Evolutionary conservation across 768 basidiomycete species (phyloP), one percentile per base, ranked within the genome.

Genomic region (Kwoniella sp.): DNA sequence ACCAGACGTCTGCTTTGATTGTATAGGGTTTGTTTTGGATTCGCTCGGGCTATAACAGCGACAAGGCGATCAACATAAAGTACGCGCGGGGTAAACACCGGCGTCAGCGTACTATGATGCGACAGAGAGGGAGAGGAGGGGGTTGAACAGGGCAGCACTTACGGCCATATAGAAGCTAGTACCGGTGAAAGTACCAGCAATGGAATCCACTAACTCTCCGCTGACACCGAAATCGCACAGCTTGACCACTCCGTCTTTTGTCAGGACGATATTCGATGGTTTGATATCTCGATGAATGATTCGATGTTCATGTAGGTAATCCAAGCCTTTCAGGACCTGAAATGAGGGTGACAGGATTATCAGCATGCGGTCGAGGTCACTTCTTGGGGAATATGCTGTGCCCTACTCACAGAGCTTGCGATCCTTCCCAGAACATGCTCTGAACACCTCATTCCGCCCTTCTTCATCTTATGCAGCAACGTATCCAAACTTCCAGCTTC

Each of bases 91-190:
- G n/a, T n/a, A n/a, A n/a, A n/a, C 26, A 47, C 12, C 21, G 13
- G 17, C 12, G n/a, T 55, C n/a, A 33, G 19, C 19, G 15, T 13
- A 54, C 40, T 48, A n/a, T 36, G 15, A 56, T 49, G 33, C 33
- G 33, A 33, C 33, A 33, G 29, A 53, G n/a, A n/a, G n/a, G n/a
- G n/a, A n/a, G n/a, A n/a, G n/a, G n/a, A n/a, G n/a, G n/a, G n/a
- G n/a, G 15, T 25, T 10, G 55, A 25, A 12, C 3, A 27, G 47
- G 8, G 52, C 26, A n/a, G 1, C 1, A 77, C 80, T 71, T 33
- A 81, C 80, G 13, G 80, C 80, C 80, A 81, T 81, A 68, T 81
- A 81, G 63, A 77, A 81, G 37, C 75, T 77, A 4, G 80, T 81
- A 1, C 80, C 80, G 8, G 79, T 80, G 44, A 81, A 81, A 19